These are phyloP conservation scores for Tuber brumale DNA, from an alignment of 495 filamentous ascomycete genomes.

Conservation along the genomic window DNA sequence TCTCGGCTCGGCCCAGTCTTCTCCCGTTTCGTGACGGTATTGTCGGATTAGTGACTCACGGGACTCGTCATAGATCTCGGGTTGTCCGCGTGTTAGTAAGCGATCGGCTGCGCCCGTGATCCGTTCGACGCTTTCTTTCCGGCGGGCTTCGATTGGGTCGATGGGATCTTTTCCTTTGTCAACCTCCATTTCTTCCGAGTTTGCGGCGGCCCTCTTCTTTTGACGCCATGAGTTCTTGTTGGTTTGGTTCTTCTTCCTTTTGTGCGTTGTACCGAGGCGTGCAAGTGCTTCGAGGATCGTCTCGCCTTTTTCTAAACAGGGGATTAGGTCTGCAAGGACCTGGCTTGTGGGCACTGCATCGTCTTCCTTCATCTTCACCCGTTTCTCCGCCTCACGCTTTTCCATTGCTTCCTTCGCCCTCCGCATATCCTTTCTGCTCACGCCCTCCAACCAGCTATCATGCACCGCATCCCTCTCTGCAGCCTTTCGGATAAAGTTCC, in stretches of 20 bases:
- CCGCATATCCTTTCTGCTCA: constrained; percentile 89
- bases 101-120: constrained; percentile 86
- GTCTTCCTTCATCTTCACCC: constrained; percentile 60
- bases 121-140: constrained; percentile 65
- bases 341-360: constrained; percentile 72
- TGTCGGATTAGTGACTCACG: constrained; percentile 77
- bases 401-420: constrained; percentile 81
- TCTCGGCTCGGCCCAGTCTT: constrained; percentile 72
- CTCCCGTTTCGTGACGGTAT: constrained; percentile 79
- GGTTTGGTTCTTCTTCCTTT: constrained; percentile 54
- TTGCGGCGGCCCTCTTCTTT: constrained; percentile 49
- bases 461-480: constrained; percentile 82
- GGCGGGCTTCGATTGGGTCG: constrained; percentile 62
- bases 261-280: constrained; percentile 64
- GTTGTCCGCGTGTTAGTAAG: constrained; percentile 69
- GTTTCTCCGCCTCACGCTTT: constrained; percentile 68
- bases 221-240: constrained; percentile 53
- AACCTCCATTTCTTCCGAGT: constrained; percentile 61
- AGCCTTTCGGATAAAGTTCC: constrained; percentile 88
- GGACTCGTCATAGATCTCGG: constrained; percentile 82
- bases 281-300: constrained; percentile 84
- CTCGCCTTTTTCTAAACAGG: constrained; percentile 69
- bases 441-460: constrained; percentile 84
- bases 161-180: constrained; percentile 52
- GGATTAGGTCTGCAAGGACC: constrained; percentile 63